Percentiles rank a stretch among this genome's conserved stretches.
phyloP scores from a whole-genome alignment of 1,139 yeast genomes.

The Saccharomyces pastorianus region DNA sequence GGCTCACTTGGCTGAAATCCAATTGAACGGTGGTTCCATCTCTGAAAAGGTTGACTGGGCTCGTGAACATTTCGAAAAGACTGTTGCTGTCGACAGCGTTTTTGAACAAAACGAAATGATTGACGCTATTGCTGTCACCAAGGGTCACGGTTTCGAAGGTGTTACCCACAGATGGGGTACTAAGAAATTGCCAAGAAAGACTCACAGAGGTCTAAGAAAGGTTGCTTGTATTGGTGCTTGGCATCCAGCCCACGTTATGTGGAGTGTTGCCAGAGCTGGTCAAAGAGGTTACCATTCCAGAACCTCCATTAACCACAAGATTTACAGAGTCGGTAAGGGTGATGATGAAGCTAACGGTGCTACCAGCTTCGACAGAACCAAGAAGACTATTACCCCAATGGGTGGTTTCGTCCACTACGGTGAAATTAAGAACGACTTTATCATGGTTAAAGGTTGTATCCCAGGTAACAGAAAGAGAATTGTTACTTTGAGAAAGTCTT shows the following conservation, averaged over 20 bases:
- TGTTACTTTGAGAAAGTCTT: conserved; percentile 96
- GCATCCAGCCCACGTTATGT: conserved; percentile 99
- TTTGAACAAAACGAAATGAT: conserved; percentile 98
- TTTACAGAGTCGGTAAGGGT: conserved; percentile 97
- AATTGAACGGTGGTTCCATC: conserved; percentile 98
- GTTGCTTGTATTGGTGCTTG: conserved; percentile 99
- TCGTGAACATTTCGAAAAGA: conserved; percentile 97
- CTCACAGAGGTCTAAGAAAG: conserved; percentile 99
- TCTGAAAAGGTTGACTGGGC: conserved; percentile 99
- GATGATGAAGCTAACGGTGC: conserved; percentile 91
- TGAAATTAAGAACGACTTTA: conserved; percentile 93
- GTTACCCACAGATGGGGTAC: conserved; percentile 99
- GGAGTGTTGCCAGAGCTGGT: conserved; percentile 99
- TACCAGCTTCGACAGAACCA: conserved; percentile 97
- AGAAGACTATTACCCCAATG: conserved; percentile 98
- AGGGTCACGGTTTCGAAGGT: conserved; percentile 99
- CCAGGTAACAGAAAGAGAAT: conserved; percentile 99
- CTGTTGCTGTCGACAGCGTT: conserved; percentile 90
- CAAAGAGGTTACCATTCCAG: conserved; percentile 99
- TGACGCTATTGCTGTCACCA: conserved; percentile 98
- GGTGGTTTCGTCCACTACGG: conserved; percentile 99
- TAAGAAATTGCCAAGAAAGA: conserved; percentile 99
- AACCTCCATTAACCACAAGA: conserved; percentile 99
- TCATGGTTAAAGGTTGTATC: conserved; percentile 95
- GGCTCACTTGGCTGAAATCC: conserved; percentile 99